These are phyloP conservation scores for Gossypium anomalum DNA, from an alignment of 345 rosid genomes.

Conservation along the genomic window DNA sequence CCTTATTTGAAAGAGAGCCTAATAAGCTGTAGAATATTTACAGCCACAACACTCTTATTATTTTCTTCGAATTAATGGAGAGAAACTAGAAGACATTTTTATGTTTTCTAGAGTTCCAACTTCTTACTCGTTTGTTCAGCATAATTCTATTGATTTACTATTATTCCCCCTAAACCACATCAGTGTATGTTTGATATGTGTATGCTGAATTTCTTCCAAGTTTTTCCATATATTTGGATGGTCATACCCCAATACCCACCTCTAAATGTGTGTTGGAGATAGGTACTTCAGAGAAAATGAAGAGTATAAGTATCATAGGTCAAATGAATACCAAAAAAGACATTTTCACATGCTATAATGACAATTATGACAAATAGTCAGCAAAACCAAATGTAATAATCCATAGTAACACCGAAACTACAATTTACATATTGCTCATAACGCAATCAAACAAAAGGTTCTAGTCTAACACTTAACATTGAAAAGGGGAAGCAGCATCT, in stretches of 20 bases:
- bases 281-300: neutral
- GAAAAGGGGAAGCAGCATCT: neutral
- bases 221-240: neutral
- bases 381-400: neutral
- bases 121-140: too few relatives aligned
- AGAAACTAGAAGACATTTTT: too few relatives aligned
- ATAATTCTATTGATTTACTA: too few relatives aligned
- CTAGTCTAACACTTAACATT: neutral
- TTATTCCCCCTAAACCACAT: too few relatives aligned
- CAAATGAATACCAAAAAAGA: neutral
- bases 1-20: too few relatives aligned
- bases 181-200: neutral
- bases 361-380: neutral
- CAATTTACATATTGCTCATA: neutral
- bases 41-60: too few relatives aligned
- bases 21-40: too few relatives aligned
- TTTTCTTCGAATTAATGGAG: too few relatives aligned
- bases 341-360: neutral
- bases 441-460: neutral
- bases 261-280: neutral
- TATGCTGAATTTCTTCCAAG: neutral
- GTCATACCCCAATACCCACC: neutral
- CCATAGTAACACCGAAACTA: neutral
- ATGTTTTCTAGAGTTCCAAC: too few relatives aligned
- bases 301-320: neutral